A percentile compares a stretch with the other conserved stretches of the same genome.
Conservation (phyloP, 2,329 filamentous ascomycete genomes). For the Fusarium sp. region DNA sequence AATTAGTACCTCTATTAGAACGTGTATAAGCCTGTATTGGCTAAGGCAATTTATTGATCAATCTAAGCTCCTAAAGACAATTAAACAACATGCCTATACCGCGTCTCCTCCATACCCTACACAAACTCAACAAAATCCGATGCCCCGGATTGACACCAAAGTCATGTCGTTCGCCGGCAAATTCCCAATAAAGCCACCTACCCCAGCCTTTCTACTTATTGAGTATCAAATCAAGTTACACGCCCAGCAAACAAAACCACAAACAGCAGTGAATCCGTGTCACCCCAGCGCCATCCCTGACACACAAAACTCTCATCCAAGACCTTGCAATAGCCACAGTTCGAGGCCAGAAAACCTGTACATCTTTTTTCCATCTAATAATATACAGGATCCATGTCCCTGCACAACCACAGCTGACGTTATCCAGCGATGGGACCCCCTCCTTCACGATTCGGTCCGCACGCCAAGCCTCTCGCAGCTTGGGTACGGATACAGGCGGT, state of each 20-base stretch:
- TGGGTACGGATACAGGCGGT: constrained; percentile 31
- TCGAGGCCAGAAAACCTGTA: background rate
- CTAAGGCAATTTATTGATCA: background rate
- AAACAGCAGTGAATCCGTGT: constrained; percentile 16
- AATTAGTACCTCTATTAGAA: background rate
- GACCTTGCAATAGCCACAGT: background rate
- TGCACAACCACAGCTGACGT: constrained; percentile 22
- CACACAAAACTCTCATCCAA: background rate
- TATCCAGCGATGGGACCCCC: background rate
- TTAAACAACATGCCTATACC: background rate
- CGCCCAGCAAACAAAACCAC: constrained; percentile 21
- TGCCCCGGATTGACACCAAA: background rate
- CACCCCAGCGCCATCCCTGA: background rate
- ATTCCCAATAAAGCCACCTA: background rate
- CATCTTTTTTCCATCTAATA: background rate
- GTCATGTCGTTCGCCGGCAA: background rate
- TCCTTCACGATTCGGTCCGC: background rate
- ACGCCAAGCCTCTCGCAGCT: background rate
- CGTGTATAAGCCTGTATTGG: background rate
- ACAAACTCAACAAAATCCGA: background rate
- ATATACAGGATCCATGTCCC: background rate
- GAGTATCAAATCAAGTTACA: background rate
- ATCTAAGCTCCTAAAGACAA: background rate
- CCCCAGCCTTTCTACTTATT: background rate
- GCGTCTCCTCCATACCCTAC: background rate